Evolutionary conservation across 768 basidiomycete species (phyloP), one percentile per base, ranked within the genome.

Genomic region (Fibroporia radiculosa): DNA sequence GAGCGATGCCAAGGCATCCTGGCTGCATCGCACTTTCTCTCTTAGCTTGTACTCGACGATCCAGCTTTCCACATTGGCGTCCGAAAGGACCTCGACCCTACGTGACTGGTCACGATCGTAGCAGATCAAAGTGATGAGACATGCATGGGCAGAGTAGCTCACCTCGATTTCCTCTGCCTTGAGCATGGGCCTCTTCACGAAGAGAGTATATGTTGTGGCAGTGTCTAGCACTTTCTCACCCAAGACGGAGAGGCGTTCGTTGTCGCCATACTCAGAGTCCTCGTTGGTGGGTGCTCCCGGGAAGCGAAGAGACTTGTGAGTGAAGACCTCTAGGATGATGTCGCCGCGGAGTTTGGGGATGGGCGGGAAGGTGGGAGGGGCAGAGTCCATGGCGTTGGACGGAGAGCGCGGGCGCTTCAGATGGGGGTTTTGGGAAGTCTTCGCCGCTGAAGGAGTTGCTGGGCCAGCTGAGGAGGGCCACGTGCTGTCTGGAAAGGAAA

Each of bases 241-340:
- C 10, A 86, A 66, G 35, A 72, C 70, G 5, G 72, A 72, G 11
- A 87, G 70, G 35, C 84, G 76, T 19, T 76, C 72, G 18, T 68
- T 70, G 52, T 79, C 77, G 10, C 80, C 78, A 52, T 80, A 80
- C 32, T 73, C 69, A 4, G 58, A 60, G 35, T 58, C 54, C 23
- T 50, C 44, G 45, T 56, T 49, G 32, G 52, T 37, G 2, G 54
- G 54, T 12, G 43, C 43, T 14, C 50, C 48, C 18, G 52, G n/a
- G 22, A 58, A 70, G 40, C 76, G 70, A 40, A 87, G 67, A 16
- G 82, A 82, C 53, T 63, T 71, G 57, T 88, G 84, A 11, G 82
- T 84, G 54, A 75, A 85, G 42, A 84, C 78, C 52, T 82, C 75
- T 42, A 87, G 72, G 51, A 79, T 65, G 28, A 77, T 64, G 40